Evolutionary conservation across 352 stramenopile genomes (phyloP).

Genomic region (Phytopythium aichiense): DNA sequence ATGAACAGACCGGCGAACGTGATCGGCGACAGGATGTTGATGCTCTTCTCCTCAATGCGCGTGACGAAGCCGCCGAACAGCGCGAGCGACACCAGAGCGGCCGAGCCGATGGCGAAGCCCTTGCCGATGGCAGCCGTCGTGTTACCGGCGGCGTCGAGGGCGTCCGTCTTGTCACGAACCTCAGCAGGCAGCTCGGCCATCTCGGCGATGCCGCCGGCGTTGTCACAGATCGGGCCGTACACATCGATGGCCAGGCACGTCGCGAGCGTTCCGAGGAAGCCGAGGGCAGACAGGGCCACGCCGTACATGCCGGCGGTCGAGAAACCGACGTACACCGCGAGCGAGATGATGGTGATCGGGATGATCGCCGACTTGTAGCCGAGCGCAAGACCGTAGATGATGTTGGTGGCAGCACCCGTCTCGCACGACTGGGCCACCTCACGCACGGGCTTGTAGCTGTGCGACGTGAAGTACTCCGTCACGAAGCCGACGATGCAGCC

Average conservation of each 20-base stretch:
- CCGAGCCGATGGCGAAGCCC: slow-evolving; percentile 99
- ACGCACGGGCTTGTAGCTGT: slow-evolving; percentile 95
- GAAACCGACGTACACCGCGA: slow-evolving; percentile 98
- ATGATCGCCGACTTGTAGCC: slow-evolving; percentile 99
- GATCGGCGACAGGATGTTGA: slow-evolving; percentile 98
- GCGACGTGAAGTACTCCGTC: slow-evolving; percentile 99
- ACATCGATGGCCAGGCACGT: slow-evolving; percentile 99
- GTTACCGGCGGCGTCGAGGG: slow-evolving; percentile 98
- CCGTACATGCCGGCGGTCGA: slow-evolving; percentile 97
- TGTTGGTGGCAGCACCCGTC: slow-evolving; percentile 98
- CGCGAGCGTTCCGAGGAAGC: slow-evolving; percentile 98
- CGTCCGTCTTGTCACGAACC: slow-evolving; percentile 99
- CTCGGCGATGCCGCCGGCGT: slow-evolving; percentile 99
- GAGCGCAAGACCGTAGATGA: slow-evolving; percentile 99
- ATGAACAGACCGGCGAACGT: slow-evolving; percentile 99
- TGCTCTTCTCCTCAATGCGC: slow-evolving; percentile 92
- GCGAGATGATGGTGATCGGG: slow-evolving; percentile 97
- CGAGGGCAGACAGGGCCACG: slow-evolving; percentile 95
- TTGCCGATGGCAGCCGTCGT: slow-evolving; percentile 99
- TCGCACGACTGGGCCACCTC: slow-evolving; percentile 97
- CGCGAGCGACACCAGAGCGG: slow-evolving; percentile 97
- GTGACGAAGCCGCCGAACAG: slow-evolving; percentile 99
- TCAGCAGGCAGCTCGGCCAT: slow-evolving; percentile 97
- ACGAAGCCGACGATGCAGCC: slow-evolving; percentile 98
- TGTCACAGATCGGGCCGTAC: slow-evolving; percentile 99